Evolutionary conservation across 1,284 basidiomycete genomes (phyloP).

Genomic region (Takashimella tepidaria): DNA sequence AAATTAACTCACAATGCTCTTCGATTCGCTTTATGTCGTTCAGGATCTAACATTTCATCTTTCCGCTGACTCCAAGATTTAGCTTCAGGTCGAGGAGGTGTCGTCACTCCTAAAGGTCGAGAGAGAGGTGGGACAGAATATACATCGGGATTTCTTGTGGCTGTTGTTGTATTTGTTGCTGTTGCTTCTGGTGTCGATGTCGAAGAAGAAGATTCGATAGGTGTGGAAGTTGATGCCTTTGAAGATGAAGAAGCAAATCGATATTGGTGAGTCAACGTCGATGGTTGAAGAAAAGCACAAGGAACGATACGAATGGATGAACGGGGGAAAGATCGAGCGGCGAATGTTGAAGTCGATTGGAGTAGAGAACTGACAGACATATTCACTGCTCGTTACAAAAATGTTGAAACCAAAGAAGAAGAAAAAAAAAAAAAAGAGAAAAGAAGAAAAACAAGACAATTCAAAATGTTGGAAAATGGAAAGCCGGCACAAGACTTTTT

Average conservation of each 20-base stretch:
- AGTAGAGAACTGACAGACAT: no score
- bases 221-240: not conserved
- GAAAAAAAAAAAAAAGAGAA: no score
- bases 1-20: conserved; percentile 61
- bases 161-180: not conserved
- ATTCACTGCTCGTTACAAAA: no score
- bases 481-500: no score
- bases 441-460: no score
- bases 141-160: conserved; percentile 7
- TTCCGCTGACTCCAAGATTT: conserved; percentile 64
- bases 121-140: conserved; percentile 32
- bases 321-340: not conserved
- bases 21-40: conserved; percentile 65
- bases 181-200: not conserved
- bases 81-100: conserved; percentile 55
- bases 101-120: conserved; percentile 66
- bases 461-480: no score
- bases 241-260: not conserved
- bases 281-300: no score
- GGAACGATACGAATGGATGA: not conserved
- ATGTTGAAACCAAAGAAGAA: no score
- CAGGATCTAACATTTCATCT: conserved; percentile 66
- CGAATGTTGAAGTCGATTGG: no score
- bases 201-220: conserved; percentile 1
- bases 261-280: no score